Evolutionary conservation across 768 basidiomycete genomes (phyloP).

Genomic region (Termitomyces sp.): DNA sequence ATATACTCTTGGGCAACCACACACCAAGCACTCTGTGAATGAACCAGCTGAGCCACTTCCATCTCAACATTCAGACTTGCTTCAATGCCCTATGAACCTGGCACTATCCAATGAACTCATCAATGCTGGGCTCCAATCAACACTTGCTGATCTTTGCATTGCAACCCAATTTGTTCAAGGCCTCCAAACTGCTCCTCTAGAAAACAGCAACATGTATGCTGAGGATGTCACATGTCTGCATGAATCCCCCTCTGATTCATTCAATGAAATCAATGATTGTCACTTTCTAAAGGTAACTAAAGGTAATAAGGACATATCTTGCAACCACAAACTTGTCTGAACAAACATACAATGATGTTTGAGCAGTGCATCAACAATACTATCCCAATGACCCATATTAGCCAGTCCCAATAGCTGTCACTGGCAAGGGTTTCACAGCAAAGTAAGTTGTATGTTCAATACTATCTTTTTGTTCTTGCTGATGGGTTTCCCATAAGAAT

Average conservation of each 20-base stretch:
- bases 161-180: neutral
- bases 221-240: neutral
- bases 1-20: too few species aligned
- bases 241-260: neutral
- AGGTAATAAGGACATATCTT: neutral
- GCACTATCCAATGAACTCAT: neutral
- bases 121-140: neutral
- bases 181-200: neutral
- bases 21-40: too few species aligned
- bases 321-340: neutral
- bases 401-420: neutral
- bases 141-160: neutral
- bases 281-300: neutral
- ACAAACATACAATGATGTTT: too few species aligned
- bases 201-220: neutral
- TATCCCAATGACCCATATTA: conserved; percentile 21
- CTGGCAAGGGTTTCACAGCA: neutral
- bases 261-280: neutral
- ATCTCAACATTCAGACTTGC: neutral
- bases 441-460: neutral
- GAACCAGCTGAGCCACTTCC: too few species aligned
- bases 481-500: neutral
- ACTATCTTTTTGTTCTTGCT: neutral
- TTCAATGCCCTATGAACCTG: neutral
- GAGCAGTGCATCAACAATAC: conserved; percentile 12